Base-by-base conservation (phyloP, 768 basidiomycete species). In the Mycena rebaudengoi region DNA sequence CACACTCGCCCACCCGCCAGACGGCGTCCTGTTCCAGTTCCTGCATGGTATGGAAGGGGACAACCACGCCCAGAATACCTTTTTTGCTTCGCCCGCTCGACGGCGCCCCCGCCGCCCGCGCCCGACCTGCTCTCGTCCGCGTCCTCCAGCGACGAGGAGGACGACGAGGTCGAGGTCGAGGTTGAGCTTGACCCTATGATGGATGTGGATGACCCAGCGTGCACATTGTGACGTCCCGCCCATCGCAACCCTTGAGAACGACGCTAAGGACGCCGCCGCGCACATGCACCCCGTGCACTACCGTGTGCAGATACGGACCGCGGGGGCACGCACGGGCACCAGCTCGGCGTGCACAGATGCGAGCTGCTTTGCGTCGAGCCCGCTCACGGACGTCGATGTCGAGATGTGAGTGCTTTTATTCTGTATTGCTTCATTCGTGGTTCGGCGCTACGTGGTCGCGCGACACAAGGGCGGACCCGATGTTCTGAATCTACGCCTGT, bases 21-120 rank as follows among this genome's bases (percentile, higher is more conserved):
- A 97, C 78, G 81, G 83, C 39, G 84, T 90, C 68, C 86, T 96
- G 60, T 97, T 97, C 74, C 95, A 95, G 0, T 97, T 95, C 78
- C 79, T 95, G 16, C 95, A 96, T 70, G 92, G 94, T 43, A 82
- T 96, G 63, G 94, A 96, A 70, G 90, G 92, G 66, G 84, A 89
- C 61, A 94, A 94, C 72, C 76, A 85, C 16, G 88, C 89, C 0
- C 94, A 95, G 78, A 93, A 91, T 70, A 82, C 84, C 21, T 96
- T 96, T 82, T 96, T 96, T 73, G 83, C 86, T 12, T 72, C 82
- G 11, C 74, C 75, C 7, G 58, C 69, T n/a, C n/a, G n/a, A n/a
- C n/a, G n/a, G 3, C 7, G 20, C 20, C 37, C 14, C 10, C 26
- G 4, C 3, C 14, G 35, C 26, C 23, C 16, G 56, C 26, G 11